Conservation (phyloP, 2,329 filamentous ascomycete genomes). For the Monosporascus sp. region DNA sequence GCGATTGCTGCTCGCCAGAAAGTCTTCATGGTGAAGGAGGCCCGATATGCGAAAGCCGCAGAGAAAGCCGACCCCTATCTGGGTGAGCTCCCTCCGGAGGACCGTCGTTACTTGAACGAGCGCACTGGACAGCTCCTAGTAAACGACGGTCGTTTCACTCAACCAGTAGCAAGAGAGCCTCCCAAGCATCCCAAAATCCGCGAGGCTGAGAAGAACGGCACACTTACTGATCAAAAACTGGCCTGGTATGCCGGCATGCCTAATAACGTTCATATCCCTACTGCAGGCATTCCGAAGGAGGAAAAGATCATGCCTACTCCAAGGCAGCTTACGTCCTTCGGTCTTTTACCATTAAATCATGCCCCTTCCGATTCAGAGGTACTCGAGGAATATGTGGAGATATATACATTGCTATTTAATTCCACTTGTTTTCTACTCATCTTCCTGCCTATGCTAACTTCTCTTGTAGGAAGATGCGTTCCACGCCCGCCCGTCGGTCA, state of each 20-base stretch:
- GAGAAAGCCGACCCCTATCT: background rate
- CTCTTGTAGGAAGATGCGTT: constrained; percentile 76
- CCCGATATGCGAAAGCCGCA: background rate
- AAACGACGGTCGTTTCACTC: no score
- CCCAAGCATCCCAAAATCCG: constrained; percentile 6
- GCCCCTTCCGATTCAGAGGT: background rate
- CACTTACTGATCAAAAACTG: background rate
- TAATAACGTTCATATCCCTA: background rate
- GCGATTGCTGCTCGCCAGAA: background rate
- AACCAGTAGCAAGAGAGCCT: no score
- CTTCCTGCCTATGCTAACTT: background rate
- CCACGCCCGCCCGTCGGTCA: constrained; percentile 76
- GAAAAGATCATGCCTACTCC: background rate
- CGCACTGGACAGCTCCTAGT: no score
- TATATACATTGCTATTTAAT: background rate
- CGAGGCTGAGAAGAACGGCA: constrained; percentile 2
- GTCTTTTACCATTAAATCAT: no score
- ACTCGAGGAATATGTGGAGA: background rate
- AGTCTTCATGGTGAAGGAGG: background rate
- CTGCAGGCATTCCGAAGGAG: constrained; percentile 12
- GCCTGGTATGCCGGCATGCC: constrained; percentile 7
- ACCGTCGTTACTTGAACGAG: background rate
- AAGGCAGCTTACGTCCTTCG: no score
- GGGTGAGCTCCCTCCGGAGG: background rate
- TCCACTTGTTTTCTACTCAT: background rate